Conservation (phyloP, 1,284 basidiomycete species). For the Vanrija sp. region DNA sequence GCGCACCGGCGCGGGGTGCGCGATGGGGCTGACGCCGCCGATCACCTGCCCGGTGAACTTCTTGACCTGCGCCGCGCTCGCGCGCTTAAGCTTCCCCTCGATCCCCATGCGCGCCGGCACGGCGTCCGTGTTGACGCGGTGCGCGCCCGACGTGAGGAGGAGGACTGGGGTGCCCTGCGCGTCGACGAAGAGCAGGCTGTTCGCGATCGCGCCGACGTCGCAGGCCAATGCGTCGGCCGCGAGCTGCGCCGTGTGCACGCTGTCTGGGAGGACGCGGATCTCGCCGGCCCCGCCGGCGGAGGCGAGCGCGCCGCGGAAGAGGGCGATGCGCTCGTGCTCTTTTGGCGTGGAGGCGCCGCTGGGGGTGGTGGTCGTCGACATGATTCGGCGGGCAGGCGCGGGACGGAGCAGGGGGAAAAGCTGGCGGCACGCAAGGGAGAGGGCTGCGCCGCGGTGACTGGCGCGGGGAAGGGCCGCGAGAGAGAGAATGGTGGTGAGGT, state of each 20-base stretch:
- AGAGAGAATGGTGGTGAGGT: no score
- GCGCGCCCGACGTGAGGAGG: slow-evolving; percentile 9
- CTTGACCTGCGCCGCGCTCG: slow-evolving; percentile 10
- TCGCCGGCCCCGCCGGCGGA: no score
- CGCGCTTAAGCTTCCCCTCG: slow-evolving; percentile 7
- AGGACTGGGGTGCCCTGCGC: slow-evolving; percentile 1
- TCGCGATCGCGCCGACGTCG: slow-evolving; percentile 12
- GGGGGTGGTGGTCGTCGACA: no score
- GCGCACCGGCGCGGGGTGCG: slow-evolving; percentile 1
- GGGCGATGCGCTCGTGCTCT: no score
- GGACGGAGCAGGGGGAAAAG: no score
- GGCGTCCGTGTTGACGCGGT: slow-evolving; percentile 9
- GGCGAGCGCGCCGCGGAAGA: no score
- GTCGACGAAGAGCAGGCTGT: slow-evolving; percentile 12
- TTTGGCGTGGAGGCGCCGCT: no score
- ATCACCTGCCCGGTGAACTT: slow-evolving; percentile 3
- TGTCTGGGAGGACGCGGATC: slow-evolving; percentile 8
- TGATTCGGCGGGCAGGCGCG: no score
- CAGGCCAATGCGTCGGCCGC: slow-evolving; percentile 9
- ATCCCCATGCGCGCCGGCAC: slow-evolving; percentile 6
- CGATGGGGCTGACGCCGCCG: slow-evolving; percentile 13
- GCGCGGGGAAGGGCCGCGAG: no score
- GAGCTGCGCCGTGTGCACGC: slow-evolving; percentile 6
- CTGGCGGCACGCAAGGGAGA: no score
- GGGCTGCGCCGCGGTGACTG: no score